Evolutionary conservation across 768 basidiomycete species (phyloP).

Genomic region (Mycena floridula): DNA sequence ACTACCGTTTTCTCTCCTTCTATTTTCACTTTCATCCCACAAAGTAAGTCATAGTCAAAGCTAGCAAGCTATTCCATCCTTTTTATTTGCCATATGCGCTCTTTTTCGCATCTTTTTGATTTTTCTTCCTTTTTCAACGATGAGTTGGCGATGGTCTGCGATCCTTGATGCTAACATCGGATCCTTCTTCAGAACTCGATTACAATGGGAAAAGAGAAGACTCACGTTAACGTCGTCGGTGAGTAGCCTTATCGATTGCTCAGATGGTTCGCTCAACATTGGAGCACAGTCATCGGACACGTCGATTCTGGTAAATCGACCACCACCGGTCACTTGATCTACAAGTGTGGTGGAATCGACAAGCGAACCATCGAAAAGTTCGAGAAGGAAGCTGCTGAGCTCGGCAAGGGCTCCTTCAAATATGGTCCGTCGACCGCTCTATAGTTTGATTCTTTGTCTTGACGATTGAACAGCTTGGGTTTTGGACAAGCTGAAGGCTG

Average conservation of each 20-base stretch:
- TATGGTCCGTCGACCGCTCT: slow-evolving; percentile 58
- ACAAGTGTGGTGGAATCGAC: slow-evolving; percentile 99
- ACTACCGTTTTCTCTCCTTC: slow-evolving; percentile 35
- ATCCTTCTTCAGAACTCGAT: slow-evolving; percentile 36
- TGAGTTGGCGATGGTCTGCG: slow-evolving; percentile 18
- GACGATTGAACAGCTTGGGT: slow-evolving; percentile 78
- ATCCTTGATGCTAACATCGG: slow-evolving; percentile 9
- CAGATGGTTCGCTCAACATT: slow-evolving; percentile 6
- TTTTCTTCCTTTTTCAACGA: too few species aligned
- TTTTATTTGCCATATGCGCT: slow-evolving; percentile 10
- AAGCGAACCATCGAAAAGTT: slow-evolving; percentile 99
- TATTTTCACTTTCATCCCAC: slow-evolving; percentile 15
- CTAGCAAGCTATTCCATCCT: too few species aligned
- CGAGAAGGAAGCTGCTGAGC: slow-evolving; percentile 99
- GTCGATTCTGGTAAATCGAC: slow-evolving; percentile 99
- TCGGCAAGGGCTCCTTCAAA: slow-evolving; percentile 99
- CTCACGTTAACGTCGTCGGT: slow-evolving; percentile 98
- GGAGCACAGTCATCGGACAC: slow-evolving; percentile 84
- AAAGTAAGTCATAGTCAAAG: too few species aligned
- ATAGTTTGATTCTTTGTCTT: slow-evolving; percentile 9
- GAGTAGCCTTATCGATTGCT: slow-evolving; percentile 30
- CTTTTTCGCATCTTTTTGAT: slow-evolving; percentile 22
- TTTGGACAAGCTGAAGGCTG: slow-evolving; percentile 99
- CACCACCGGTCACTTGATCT: slow-evolving; percentile 99
- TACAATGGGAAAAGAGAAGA: slow-evolving; percentile 96